These are phyloP conservation scores for Fusarium sp. DNA, from an alignment of 2,329 filamentous ascomycete species.

Conservation along the genomic window DNA sequence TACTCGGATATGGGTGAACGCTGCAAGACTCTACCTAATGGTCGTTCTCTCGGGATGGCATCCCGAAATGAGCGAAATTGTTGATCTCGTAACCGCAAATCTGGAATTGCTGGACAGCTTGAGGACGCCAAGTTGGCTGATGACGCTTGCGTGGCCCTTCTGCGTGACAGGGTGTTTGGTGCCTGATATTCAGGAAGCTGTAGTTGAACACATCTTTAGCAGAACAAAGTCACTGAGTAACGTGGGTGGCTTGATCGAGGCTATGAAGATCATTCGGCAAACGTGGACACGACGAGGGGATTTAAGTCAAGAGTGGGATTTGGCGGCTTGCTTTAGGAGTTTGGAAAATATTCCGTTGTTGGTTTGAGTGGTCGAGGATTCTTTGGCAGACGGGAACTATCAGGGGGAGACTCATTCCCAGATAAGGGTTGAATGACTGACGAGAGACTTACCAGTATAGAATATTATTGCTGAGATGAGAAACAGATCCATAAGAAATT, in stretches of 20 bases:
- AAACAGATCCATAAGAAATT: too few relatives aligned
- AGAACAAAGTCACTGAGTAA: not conserved
- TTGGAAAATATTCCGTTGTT: not conserved
- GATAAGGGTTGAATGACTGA: too few relatives aligned
- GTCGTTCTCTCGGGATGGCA: slow-evolving; percentile 8
- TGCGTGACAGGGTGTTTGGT: slow-evolving; percentile 11
- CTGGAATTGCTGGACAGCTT: not conserved
- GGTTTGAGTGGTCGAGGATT: not conserved
- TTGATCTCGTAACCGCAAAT: not conserved
- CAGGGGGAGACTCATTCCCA: too few relatives aligned
- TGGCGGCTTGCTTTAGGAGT: slow-evolving; percentile 47
- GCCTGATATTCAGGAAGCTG: not conserved
- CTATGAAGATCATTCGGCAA: not conserved
- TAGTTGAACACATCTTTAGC: not conserved
- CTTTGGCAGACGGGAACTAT: too few relatives aligned
- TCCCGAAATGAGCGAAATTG: not conserved
- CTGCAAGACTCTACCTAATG: not conserved
- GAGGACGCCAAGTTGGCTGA: not conserved
- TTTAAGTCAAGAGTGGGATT: slow-evolving; percentile 6
- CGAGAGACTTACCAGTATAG: too few relatives aligned
- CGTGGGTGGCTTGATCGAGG: not conserved
- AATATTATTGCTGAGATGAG: too few relatives aligned
- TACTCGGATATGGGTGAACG: slow-evolving; percentile 2
- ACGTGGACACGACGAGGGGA: not conserved
- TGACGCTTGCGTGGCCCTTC: slow-evolving; percentile 7